Conservation (phyloP, 495 filamentous ascomycete species). For the Daldinia caldariorum region DNA sequence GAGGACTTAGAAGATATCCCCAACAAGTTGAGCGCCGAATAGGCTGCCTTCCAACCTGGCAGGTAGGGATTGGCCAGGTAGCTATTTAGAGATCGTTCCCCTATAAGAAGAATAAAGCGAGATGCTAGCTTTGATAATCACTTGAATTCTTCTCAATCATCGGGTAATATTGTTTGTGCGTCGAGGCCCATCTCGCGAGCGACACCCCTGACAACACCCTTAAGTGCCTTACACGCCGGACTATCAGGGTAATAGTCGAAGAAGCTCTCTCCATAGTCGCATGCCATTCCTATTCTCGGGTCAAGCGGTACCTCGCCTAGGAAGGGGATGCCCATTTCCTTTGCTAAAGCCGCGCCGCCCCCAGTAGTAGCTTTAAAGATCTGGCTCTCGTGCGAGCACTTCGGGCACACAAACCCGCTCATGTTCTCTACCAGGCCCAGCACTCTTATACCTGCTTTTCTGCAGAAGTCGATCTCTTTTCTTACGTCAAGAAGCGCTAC, state of each 20-base stretch:
- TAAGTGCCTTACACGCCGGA: constrained; percentile 82
- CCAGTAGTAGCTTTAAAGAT: constrained; percentile 95
- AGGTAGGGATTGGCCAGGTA: neutral
- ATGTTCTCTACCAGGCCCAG: constrained; percentile 97
- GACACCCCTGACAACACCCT: constrained; percentile 76
- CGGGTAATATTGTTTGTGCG: constrained; percentile 49
- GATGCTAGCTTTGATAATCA: constrained; percentile 22
- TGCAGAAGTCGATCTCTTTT: constrained; percentile 97
- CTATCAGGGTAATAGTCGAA: constrained; percentile 93
- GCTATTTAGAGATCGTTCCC: neutral
- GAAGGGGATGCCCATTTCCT: constrained; percentile 87
- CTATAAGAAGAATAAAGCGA: constrained; percentile 22
- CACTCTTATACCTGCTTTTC: constrained; percentile 89
- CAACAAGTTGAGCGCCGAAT: constrained; percentile 66
- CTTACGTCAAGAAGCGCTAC: constrained; percentile 91
- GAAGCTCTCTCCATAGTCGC: constrained; percentile 97
- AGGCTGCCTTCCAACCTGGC: constrained; percentile 1
- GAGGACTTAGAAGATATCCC: constrained; percentile 83
- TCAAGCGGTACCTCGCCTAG: constrained; percentile 93
- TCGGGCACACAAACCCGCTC: constrained; percentile 94
- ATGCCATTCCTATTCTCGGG: constrained; percentile 92
- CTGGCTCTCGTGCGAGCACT: constrained; percentile 80
- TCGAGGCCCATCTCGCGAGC: constrained; percentile 70
- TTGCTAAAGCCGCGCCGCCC: constrained; percentile 79
- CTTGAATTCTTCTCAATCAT: constrained; percentile 41